Evolutionary conservation across 805 yeast species (phyloP).

Genomic region (Suhomyces vadensis): DNA sequence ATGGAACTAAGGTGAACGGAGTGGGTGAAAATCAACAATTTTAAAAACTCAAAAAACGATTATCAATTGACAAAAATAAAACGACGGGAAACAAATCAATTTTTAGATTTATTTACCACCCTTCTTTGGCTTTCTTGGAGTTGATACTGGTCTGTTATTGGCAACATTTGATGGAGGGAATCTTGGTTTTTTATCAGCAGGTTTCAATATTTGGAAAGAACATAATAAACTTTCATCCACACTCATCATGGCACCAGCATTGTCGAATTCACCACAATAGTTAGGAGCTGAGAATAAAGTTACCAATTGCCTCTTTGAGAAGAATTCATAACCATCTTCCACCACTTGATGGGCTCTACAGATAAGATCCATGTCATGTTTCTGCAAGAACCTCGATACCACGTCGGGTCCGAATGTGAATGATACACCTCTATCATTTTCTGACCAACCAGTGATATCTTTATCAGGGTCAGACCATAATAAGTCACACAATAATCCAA

Average conservation of each 20-base stretch:
- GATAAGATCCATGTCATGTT: conserved; percentile 96
- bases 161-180: conserved; percentile 47
- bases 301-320: conserved; percentile 92
- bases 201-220: conserved; percentile 95
- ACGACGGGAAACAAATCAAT: neutral
- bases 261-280: conserved; percentile 98
- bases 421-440: conserved; percentile 98
- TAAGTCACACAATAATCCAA: conserved; percentile 92
- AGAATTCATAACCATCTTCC: conserved; percentile 98
- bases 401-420: conserved; percentile 99
- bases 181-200: conserved; percentile 93
- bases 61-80: conserved; percentile 1
- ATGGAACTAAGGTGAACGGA: neutral
- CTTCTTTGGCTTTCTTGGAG: conserved; percentile 60
- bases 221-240: conserved; percentile 95
- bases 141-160: conserved; percentile 53
- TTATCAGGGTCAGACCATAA: conserved; percentile 99
- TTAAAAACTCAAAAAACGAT: neutral
- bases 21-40: neutral
- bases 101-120: conserved; percentile 38
- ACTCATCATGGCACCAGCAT: conserved; percentile 99
- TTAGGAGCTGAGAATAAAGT: conserved; percentile 96
- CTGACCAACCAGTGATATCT: conserved; percentile 98
- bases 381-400: conserved; percentile 91
- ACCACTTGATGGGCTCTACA: conserved; percentile 99